Evolutionary conservation across 352 stramenopile species (phyloP).

Genomic region (Proteromonas lacertae): DNA sequence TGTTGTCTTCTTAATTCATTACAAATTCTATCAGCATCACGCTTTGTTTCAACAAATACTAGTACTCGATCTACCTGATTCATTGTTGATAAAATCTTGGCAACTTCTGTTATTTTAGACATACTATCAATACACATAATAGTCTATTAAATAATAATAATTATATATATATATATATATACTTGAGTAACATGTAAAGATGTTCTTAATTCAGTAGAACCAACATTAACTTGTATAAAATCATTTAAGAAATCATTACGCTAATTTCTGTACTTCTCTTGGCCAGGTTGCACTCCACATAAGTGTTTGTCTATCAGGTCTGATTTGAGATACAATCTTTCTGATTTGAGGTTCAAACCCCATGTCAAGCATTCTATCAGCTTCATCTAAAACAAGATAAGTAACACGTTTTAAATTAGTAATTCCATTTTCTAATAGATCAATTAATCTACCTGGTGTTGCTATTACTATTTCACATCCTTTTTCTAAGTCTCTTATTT

Average conservation of each 20-base stretch:
- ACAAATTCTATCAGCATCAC: background rate
- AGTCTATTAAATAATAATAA: no score
- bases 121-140: conserved; percentile 27
- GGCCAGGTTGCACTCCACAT: conserved; percentile 95
- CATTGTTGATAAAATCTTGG: no score
- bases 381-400: conserved; percentile 1
- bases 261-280: conserved; percentile 77
- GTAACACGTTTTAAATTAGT: background rate
- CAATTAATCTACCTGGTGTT: conserved; percentile 77
- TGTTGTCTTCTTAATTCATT: background rate
- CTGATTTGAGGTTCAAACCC: conserved; percentile 43
- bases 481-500: conserved; percentile 36
- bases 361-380: conserved; percentile 20
- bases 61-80: conserved; percentile 5
- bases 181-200: background rate
- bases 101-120: no score
- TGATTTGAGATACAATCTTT: conserved; percentile 66
- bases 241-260: conserved; percentile 77
- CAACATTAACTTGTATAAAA: conserved; percentile 87
- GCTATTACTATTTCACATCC: conserved; percentile 55
- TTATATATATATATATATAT: no score
- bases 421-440: conserved; percentile 65
- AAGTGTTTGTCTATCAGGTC: conserved; percentile 75
- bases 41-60: conserved; percentile 80
- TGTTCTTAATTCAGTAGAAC: no score